These are phyloP conservation scores for Aspergillus latus DNA, from an alignment of 2,329 filamentous ascomycete species.

Conservation along the genomic window DNA sequence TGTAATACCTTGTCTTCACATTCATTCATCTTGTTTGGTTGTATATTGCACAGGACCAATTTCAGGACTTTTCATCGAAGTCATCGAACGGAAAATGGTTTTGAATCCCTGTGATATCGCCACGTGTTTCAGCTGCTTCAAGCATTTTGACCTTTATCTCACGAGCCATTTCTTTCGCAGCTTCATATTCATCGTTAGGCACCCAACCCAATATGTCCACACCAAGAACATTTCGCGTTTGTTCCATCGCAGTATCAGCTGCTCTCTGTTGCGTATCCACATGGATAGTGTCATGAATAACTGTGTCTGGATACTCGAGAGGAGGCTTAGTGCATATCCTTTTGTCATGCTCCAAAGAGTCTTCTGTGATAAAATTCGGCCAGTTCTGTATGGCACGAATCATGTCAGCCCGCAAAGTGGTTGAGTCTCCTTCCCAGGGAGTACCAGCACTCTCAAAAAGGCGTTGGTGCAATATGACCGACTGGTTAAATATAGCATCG, in stretches of 20 bases:
- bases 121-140: slow-evolving; percentile 19
- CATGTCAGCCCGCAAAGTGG: slow-evolving; percentile 25
- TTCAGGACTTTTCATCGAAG: slow-evolving; percentile 15
- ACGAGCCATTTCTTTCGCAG: slow-evolving; percentile 16
- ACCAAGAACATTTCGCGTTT: slow-evolving; percentile 20
- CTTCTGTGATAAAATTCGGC: slow-evolving; percentile 1
- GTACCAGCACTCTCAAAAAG: slow-evolving; percentile 19
- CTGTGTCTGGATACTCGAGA: slow-evolving; percentile 16
- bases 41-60: background rate
- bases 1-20: too few relatives aligned
- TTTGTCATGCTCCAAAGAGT: background rate
- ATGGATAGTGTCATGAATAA: slow-evolving; percentile 16
- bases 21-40: too few relatives aligned
- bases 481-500: slow-evolving; percentile 18
- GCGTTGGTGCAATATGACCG: slow-evolving; percentile 17
- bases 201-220: slow-evolving; percentile 27
- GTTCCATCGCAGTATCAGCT: slow-evolving; percentile 23
- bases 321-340: slow-evolving; percentile 12
- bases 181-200: slow-evolving; percentile 23
- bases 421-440: slow-evolving; percentile 29
- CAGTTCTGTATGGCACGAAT: slow-evolving; percentile 22
- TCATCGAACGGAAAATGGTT: slow-evolving; percentile 23
- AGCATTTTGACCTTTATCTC: slow-evolving; percentile 23
- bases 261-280: slow-evolving; percentile 21
- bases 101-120: slow-evolving; percentile 13